phyloP scores from a whole-genome alignment of 139 green algal genomes.

The Chlorella sorokiniana region DNA sequence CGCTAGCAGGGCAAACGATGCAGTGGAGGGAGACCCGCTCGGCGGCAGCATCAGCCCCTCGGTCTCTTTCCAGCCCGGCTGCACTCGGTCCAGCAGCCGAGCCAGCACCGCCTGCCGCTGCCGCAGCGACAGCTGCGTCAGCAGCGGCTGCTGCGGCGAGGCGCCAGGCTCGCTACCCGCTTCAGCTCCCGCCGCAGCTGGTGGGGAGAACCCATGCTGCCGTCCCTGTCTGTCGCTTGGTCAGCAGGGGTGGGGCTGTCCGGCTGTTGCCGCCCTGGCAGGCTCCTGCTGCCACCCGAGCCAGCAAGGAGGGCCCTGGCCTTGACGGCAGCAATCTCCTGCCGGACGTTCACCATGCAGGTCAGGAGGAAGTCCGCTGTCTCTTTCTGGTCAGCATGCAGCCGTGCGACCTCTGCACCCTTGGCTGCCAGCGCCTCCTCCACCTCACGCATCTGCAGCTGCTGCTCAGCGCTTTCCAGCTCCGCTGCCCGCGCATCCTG shows the following conservation, averaged over 20 bases:
- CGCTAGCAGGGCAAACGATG: not conserved
- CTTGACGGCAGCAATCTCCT: constrained; percentile 2
- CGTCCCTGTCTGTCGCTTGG: not conserved
- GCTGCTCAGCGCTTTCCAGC: no score
- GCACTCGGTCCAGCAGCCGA: not conserved
- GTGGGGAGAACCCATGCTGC: not conserved
- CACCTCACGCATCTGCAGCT: not conserved
- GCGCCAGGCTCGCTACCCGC: not conserved
- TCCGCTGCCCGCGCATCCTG: no score
- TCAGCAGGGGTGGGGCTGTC: not conserved
- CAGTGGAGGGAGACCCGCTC: not conserved
- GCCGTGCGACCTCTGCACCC: not conserved
- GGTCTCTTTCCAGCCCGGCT: not conserved
- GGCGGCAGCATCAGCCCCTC: constrained; percentile 10
- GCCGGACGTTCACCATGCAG: constrained; percentile 14
- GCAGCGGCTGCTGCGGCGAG: not conserved
- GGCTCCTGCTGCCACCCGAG: not conserved
- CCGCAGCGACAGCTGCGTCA: not conserved
- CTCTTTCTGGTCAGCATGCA: not conserved
- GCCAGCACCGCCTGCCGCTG: constrained; percentile 9
- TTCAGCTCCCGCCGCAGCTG: no score
- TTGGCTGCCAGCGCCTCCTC: not conserved
- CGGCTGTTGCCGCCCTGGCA: not conserved
- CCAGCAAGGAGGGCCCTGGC: not conserved
- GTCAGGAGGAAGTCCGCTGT: not conserved